Evolutionary conservation across 805 yeast species (phyloP), one percentile per base, ranked within the genome.

Genomic region (Teunomyces funiuensis): DNA sequence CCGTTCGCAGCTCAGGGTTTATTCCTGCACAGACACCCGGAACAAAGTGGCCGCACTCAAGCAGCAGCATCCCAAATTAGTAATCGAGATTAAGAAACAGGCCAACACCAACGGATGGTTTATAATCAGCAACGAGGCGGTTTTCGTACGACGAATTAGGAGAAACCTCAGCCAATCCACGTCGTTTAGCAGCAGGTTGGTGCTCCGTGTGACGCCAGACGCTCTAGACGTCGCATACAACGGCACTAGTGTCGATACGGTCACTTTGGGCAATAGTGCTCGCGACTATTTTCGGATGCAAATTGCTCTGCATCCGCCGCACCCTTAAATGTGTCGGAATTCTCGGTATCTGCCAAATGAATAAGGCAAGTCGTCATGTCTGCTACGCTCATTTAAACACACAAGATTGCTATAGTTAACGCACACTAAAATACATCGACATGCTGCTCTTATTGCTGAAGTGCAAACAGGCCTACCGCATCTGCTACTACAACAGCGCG

Each of bases 401-500:
- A n/a, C n/a, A n/a, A n/a, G n/a, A n/a, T n/a, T n/a, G n/a, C n/a
- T n/a, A n/a, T n/a, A n/a, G n/a, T n/a, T n/a, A n/a, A n/a, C n/a
- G n/a, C n/a, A n/a, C n/a, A n/a, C n/a, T n/a, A n/a, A n/a, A n/a
- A n/a, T n/a, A n/a, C 22, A 19, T 7, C 5, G 17, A 18, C n/a
- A 31, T 31, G 34, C 34, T 31, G 34, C 22, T 31, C 19, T 18
- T 31, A 31, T 31, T 31, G 13, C 23, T 31, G 34, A 31, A 18
- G 19, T 31, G 34, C 8, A 31, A 7, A 14, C 20, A 23, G 14
- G 37, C 25, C 17, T 57, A 58, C 50, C 40, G 46, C 14, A 36
- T 41, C 27, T 64, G 60, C 49, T 50, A 49, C 45, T 59, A 60
- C 44, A 53, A 46, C 36, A 47, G 58, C 6, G 66, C 67, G 2